A percentile compares a stretch with the other conserved stretches of the same genome.
Conservation (phyloP, 2,329 filamentous ascomycete genomes). For the Trichophyton verrucosum region DNA sequence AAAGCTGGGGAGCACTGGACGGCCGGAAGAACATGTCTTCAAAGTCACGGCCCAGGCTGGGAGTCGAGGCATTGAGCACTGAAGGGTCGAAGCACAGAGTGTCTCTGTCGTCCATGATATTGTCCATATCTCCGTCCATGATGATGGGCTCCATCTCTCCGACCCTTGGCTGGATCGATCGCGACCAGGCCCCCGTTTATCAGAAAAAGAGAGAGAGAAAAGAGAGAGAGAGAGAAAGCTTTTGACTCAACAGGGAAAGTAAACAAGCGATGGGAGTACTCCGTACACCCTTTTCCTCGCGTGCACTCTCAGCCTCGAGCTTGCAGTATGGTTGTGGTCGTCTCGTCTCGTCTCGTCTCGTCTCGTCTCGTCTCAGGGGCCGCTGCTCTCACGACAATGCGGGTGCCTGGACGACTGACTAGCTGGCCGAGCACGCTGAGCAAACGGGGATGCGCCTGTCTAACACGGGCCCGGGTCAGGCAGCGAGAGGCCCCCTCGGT, state of each 20-base stretch:
- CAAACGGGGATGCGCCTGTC: background rate
- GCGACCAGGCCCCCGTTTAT: background rate
- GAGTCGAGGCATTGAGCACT: constrained; percentile 22
- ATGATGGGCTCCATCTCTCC: constrained; percentile 29
- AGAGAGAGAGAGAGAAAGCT: no score
- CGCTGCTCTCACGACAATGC: background rate
- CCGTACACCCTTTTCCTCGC: background rate
- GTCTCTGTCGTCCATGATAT: constrained; percentile 29
- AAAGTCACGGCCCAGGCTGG: constrained; percentile 7
- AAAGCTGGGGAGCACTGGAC: constrained; percentile 7
- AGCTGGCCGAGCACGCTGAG: background rate
- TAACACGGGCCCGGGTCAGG: background rate
- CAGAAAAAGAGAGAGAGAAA: no score
- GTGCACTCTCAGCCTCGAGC: background rate
- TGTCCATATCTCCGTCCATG: constrained; percentile 33
- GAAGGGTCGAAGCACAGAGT: constrained; percentile 28
- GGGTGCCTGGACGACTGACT: background rate
- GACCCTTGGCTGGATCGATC: background rate
- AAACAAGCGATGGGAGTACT: no score
- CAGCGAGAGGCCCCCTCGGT: background rate
- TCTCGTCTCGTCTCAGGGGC: background rate
- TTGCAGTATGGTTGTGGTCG: background rate
- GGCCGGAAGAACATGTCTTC: constrained; percentile 12
- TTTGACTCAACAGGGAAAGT: no score
- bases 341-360: background rate